Base-by-base conservation (phyloP, 2,329 filamentous ascomycete genomes). In the Rhynchosporium agropyri region DNA sequence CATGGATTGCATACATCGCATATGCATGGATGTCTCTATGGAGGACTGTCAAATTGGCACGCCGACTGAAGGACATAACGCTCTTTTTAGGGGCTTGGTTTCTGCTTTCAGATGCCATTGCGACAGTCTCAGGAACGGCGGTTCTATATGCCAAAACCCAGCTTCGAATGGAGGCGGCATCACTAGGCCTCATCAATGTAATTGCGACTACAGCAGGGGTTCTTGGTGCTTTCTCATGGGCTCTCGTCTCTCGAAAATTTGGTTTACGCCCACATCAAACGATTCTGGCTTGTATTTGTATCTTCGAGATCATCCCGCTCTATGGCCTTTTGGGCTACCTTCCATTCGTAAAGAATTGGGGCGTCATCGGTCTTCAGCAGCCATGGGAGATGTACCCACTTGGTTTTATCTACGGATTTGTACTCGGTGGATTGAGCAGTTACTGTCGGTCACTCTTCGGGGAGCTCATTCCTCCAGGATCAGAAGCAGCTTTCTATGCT, bases 361-460 rank as follows among this genome's bases (percentile, higher is more conserved):
- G 92, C 0, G 86, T 91, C 4, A 78, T 92, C 46, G 95, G 95
- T 1, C 81, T 99, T n/a, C 92, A 97, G 76, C 88, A 95, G 74
- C 89, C 91, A 3, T 97, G 92, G 91, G 95, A 99, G 71, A 97
- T 99, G 91, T 98, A 95, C 71, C 91, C 91, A 0, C 78, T 99
- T 0, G 93, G 92, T 0, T 90, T 90, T 3, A 86, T 98, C 12
- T 98, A 97, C 75, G 95, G 95, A 0, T 86, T 99, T 56, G 93
- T 98, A 1, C 85, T 98, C 36, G 95, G 95, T n/a, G 95, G 95
- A 0, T 79, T 99, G 46, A 92, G 90, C 63, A 90, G 89, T 29
- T 97, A 98, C 76, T 98, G 95, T 74, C 89, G 95, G 48, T 93
- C 91, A 65, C 82, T 99, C 4, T 99, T 91, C 74, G 93, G 92